Base-by-base conservation (phyloP, 169 alveolate genomes). In the Eimeria acervulina region DNA sequence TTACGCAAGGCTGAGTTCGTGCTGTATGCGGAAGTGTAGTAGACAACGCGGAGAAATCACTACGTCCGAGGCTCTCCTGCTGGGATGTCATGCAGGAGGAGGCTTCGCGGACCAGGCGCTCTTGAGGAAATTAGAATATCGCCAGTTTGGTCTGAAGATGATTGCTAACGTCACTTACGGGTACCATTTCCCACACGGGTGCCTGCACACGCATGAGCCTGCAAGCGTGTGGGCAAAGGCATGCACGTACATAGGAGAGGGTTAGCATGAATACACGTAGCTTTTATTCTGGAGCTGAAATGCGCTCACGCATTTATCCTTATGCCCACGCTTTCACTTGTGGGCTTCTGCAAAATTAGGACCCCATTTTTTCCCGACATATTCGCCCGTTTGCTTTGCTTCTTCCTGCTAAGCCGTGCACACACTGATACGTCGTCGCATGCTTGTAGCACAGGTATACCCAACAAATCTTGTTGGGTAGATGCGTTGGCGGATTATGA, bases 131-230 rank as follows among this genome's bases (percentile, higher is more conserved):
- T 97, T 99, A 83, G 98, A 99, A 96, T 99, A 99, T 36, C 97
- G 99, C 83, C 98, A 99, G 97, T 97, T 99, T 40, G 99, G 99
- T 51, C 95, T 99, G 80, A 99, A 99, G 97, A 98, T 98, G 94
- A 98, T 99, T 66, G 99, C 99, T 38, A 99, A 99, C 96, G 98
- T 99, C 94, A 99, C 98, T 40, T 98, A 98, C 97, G 97, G 97
- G 96, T 90, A 47, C 83, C 17, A 31, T 80, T 78, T 38, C 40
- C 17, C 19, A 23, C 52, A 44, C 66, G 5, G 55, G 13, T 42
- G 61, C 70, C 52, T 51, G 76, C 61, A 40, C 17, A 63, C 63
- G 4, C 88, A 42, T 78, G 36, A 1, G 6, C 33, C 38, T 78
- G 38, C 63, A 40, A 19, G 63, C 13, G 47, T 13, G 8, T 31